Evolutionary conservation across 2,329 filamentous ascomycete species (phyloP).

Genomic region (Dactylellina drechsleri): DNA sequence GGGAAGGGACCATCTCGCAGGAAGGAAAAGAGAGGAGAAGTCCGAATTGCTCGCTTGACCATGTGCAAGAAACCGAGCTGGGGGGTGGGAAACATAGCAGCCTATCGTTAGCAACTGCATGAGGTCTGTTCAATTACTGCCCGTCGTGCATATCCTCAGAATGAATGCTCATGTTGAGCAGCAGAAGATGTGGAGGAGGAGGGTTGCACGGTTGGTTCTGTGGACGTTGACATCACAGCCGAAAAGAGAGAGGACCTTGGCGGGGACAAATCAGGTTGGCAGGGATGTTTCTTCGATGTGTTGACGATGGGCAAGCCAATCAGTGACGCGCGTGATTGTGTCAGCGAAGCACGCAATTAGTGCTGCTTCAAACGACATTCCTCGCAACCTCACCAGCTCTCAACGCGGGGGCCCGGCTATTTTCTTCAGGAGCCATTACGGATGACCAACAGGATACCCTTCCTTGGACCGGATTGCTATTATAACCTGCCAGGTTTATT

Average conservation of each 20-base stretch:
- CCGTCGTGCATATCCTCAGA: not conserved
- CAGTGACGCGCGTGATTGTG: conserved; percentile 32
- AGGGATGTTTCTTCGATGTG: not conserved
- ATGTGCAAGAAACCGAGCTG: not conserved
- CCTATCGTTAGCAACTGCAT: conserved; percentile 31
- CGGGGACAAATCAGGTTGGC: not conserved
- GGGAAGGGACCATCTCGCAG: not conserved
- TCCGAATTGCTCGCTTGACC: conserved; percentile 36
- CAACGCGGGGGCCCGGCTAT: not conserved
- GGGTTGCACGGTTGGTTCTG: not conserved
- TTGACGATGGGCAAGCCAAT: conserved; percentile 29
- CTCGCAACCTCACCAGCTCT: not conserved
- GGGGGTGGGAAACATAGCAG: not conserved
- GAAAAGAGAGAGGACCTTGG: not conserved
- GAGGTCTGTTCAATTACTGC: too few species aligned
- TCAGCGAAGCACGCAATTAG: conserved; percentile 53
- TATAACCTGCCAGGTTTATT: too few species aligned
- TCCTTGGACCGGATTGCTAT: not conserved
- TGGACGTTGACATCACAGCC: conserved; percentile 13
- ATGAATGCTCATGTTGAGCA: not conserved
- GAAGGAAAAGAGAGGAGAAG: not conserved
- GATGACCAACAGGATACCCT: conserved; percentile 7
- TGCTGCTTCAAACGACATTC: conserved; percentile 43
- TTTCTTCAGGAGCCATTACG: too few species aligned
- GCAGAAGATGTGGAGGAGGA: not conserved